These are phyloP conservation scores for Mortierella sp. DNA, from an alignment of 371 early-diverging fungal species.

Conservation along the genomic window DNA sequence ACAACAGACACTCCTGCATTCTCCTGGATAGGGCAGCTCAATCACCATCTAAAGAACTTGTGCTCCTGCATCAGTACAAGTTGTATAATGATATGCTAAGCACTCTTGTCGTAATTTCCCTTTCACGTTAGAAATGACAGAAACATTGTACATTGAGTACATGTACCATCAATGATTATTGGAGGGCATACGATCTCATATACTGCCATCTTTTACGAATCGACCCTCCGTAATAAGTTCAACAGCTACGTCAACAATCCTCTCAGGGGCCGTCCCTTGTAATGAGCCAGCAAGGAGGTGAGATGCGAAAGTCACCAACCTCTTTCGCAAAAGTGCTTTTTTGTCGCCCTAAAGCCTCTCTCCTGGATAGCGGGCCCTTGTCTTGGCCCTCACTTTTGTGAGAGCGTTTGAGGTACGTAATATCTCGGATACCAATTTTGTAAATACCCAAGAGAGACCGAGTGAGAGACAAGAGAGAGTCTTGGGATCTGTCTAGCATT, in stretches of 20 bases:
- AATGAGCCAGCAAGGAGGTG: background rate
- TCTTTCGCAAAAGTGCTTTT: background rate
- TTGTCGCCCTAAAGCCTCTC: background rate
- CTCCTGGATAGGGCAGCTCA: conserved; percentile 1
- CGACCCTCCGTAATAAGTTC: background rate
- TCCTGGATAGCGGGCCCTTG: background rate
- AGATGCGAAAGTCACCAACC: too few species aligned
- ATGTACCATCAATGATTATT: too few species aligned
- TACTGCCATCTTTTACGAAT: background rate
- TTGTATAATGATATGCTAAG: too few species aligned
- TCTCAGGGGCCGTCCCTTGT: background rate
- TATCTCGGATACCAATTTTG: background rate
- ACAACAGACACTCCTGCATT: conserved; percentile 1
- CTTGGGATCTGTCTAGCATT: too few species aligned
- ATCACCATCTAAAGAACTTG: background rate
- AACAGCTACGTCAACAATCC: background rate
- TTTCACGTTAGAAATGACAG: too few species aligned
- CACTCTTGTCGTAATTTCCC: too few species aligned
- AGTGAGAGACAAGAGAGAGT: too few species aligned
- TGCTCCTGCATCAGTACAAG: too few species aligned
- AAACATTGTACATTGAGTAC: too few species aligned
- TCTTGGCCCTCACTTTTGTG: background rate
- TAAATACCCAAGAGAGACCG: background rate
- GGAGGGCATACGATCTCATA: too few species aligned
- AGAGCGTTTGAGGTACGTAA: background rate